Evolutionary conservation across 2,329 filamentous ascomycete species (phyloP).

Genomic region (Metarhizium sp.): DNA sequence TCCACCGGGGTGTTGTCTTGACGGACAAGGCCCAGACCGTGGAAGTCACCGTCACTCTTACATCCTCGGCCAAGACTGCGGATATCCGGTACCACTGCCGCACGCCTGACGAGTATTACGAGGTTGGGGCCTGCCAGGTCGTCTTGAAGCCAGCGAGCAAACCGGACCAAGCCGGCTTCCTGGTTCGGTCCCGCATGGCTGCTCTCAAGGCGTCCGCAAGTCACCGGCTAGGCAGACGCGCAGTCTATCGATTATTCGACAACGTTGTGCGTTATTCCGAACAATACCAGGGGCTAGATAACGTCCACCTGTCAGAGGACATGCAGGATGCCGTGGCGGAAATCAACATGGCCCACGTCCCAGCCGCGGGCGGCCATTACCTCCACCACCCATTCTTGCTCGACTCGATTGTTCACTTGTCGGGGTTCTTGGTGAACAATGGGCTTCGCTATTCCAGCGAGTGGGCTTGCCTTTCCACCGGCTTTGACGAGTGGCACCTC

Average conservation of each 20-base stretch:
- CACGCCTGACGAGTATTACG: neutral
- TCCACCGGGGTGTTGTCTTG: neutral
- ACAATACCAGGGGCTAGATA: neutral
- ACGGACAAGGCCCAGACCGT: neutral
- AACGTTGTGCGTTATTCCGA: neutral
- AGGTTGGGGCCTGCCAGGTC: neutral
- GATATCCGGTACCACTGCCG: neutral
- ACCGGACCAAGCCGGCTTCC: neutral
- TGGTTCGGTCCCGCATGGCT: neutral
- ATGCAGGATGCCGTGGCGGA: neutral
- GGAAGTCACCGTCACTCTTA: neutral
- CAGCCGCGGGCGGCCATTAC: neutral
- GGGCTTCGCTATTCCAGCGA: neutral
- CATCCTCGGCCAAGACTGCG: neutral
- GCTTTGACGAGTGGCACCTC: neutral
- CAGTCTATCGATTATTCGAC: neutral
- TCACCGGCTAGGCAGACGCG: neutral
- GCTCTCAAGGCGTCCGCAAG: neutral
- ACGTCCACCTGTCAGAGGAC: neutral
- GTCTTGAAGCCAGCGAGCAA: neutral
- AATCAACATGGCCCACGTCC: neutral
- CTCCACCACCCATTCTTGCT: neutral
- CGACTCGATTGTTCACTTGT: neutral
- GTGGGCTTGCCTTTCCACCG: neutral
- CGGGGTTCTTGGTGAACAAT: neutral